Conservation (phyloP, 768 basidiomycete species). For the Russula earlei region DNA sequence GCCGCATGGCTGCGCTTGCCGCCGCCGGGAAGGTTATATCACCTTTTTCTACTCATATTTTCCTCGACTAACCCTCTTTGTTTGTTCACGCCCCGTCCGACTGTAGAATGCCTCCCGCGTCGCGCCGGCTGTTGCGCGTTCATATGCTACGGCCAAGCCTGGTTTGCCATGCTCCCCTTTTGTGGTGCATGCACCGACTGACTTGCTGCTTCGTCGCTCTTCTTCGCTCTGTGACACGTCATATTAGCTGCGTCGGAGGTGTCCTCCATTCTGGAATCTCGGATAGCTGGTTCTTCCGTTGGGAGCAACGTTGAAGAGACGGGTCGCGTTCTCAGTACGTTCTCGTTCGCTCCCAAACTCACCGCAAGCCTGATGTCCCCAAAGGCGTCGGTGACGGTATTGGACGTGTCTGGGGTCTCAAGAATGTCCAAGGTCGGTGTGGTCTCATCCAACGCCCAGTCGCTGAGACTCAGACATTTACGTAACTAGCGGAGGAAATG, state of each 20-base stretch:
- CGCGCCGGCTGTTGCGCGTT: conserved; percentile 52
- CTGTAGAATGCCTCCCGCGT: conserved; percentile 33
- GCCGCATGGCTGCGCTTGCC: conserved; percentile 66
- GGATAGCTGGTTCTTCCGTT: conserved; percentile 87
- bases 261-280: conserved; percentile 96
- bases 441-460: conserved; percentile 19
- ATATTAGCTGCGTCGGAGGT: conserved; percentile 92
- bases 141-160: conserved; percentile 98
- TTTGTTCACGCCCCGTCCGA: conserved; percentile 6
- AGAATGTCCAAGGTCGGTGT: conserved; percentile 84
- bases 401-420: conserved; percentile 97
- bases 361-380: conserved; percentile 22
- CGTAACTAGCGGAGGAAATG: conserved; percentile 88
- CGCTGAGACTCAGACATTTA: conserved; percentile 19
- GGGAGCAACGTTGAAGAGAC: conserved; percentile 98
- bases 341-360: not conserved
- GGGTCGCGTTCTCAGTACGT: conserved; percentile 94
- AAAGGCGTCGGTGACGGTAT: conserved; percentile 99
- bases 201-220: conserved; percentile 10
- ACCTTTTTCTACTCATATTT: conserved; percentile 8
- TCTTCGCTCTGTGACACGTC: conserved; percentile 30
- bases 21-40: conserved; percentile 50
- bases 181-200: conserved; percentile 13
- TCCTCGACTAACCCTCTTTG: conserved; percentile 15
- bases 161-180: conserved; percentile 42